Base-by-base conservation (phyloP, 2,329 filamentous ascomycete species). In the Atkinsonella texensis region DNA sequence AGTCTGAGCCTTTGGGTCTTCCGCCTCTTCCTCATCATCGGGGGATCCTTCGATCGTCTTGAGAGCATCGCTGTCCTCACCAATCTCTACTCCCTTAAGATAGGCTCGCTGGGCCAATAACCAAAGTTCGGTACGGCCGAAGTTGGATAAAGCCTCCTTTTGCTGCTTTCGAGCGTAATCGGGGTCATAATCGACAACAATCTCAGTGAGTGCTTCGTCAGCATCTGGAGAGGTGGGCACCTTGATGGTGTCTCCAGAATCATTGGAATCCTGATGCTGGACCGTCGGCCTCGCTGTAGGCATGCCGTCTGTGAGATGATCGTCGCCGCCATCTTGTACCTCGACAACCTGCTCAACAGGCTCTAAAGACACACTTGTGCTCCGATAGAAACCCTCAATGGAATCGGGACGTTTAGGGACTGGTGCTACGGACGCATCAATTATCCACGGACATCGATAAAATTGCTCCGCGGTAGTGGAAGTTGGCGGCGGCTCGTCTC, bases 391-490 rank as follows among this genome's bases (percentile, higher is more conserved):
- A 35, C 64, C 62, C 55, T 71, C 69, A 56, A 65, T 56, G 56
- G 69, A 28, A 58, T 73, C 49, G 59, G 69, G 60, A 56, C 63
- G 56, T 58, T 61, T 61, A 9, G 68, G 66, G 3, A 70, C 57
- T 3, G 66, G 64, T 28, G 68, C 66, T 39, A 63, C 61, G 8
- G 64, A 62, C n/a, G 69, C 48, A 48, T 72, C 65, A 20, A 69
- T 68, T 57, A 74, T 76, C 84, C 89, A 96, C 3, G 90, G 89
- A 31, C 85, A 77, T 56, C 85, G 83, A 70, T 97, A 97, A 62
- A 96, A 97, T 56, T 85, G 81, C 64, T 95, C 88, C 10, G 91
- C 91, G n/a, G 85, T 89, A 32, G 89, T 88, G 1, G 91, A 95
- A 0, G 88, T 91, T 1, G 89, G 89, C 1, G 81, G 81, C 3